Conservation (phyloP, 805 yeast genomes). For the Saccharomycopsis sp. region DNA sequence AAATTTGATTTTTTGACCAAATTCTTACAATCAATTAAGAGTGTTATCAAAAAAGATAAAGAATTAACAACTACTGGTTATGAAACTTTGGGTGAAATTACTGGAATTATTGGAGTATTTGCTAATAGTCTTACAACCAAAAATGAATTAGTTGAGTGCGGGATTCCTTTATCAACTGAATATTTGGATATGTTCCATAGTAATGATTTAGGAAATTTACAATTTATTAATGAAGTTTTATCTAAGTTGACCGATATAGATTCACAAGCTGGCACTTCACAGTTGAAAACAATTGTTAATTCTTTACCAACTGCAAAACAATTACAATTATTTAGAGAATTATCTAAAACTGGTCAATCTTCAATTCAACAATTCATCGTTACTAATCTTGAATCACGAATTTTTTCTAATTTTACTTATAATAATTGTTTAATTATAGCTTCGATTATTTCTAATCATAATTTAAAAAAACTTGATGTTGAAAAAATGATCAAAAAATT, state of each 20-base stretch:
- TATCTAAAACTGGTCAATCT: not conserved
- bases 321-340: conserved; percentile 6
- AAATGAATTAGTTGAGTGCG: not conserved
- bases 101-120: not conserved
- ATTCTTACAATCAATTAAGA: conserved; percentile 1
- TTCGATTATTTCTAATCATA: not conserved
- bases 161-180: conserved; percentile 1
- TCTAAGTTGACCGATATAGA: not conserved
- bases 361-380: conserved; percentile 4
- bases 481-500: not conserved
- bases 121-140: not conserved
- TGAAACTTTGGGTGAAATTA: not conserved
- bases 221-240: not conserved
- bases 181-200: conserved; percentile 4
- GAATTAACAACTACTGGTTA: not conserved
- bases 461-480: not conserved
- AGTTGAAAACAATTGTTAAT: conserved; percentile 3
- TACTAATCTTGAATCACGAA: conserved; percentile 8
- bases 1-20: conserved; percentile 1
- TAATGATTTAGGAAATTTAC: not conserved
- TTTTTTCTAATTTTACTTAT: conserved; percentile 5
- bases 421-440: conserved; percentile 6
- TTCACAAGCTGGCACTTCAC: not conserved
- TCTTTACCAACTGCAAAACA: conserved; percentile 6
- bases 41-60: conserved; percentile 4